phyloP scores from a whole-genome alignment of 495 filamentous ascomycete species.

The Penicillium malachiteum region DNA sequence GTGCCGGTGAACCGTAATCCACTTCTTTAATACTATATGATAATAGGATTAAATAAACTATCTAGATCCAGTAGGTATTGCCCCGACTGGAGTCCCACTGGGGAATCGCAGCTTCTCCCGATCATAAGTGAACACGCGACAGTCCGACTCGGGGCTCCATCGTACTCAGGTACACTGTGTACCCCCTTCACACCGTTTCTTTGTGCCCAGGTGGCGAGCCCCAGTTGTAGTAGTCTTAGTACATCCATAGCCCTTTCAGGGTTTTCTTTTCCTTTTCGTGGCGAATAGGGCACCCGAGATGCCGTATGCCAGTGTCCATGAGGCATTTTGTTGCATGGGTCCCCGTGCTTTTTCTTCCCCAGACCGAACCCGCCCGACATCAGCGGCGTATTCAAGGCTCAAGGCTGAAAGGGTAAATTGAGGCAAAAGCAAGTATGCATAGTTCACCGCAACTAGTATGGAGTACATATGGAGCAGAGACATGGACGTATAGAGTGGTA shows the following conservation, averaged over 20 bases:
- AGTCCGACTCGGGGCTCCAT: background rate
- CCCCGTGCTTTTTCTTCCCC: slow-evolving; percentile 16
- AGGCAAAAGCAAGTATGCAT: background rate
- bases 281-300: background rate
- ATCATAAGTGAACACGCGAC: background rate
- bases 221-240: too few species aligned
- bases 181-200: background rate
- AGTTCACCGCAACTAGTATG: too few species aligned
- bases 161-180: too few species aligned
- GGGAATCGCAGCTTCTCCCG: background rate
- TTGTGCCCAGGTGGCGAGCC: slow-evolving; percentile 1
- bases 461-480: too few species aligned
- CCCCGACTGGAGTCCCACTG: background rate
- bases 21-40: background rate
- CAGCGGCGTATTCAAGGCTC: slow-evolving; percentile 26
- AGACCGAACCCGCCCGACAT: slow-evolving; percentile 17
- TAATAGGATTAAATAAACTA: slow-evolving; percentile 2
- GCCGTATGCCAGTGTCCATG: slow-evolving; percentile 9
- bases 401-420: slow-evolving; percentile 10
- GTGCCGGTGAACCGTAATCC: slow-evolving; percentile 12
- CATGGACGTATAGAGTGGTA: too few species aligned
- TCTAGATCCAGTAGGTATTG: slow-evolving; percentile 1
- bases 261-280: background rate
- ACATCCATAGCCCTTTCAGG: background rate
- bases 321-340: slow-evolving; percentile 27